A percentile compares a stretch with the other conserved stretches of the same genome.
Conservation (phyloP, 805 yeast species). For the Metschnikowia amazonensis region DNA sequence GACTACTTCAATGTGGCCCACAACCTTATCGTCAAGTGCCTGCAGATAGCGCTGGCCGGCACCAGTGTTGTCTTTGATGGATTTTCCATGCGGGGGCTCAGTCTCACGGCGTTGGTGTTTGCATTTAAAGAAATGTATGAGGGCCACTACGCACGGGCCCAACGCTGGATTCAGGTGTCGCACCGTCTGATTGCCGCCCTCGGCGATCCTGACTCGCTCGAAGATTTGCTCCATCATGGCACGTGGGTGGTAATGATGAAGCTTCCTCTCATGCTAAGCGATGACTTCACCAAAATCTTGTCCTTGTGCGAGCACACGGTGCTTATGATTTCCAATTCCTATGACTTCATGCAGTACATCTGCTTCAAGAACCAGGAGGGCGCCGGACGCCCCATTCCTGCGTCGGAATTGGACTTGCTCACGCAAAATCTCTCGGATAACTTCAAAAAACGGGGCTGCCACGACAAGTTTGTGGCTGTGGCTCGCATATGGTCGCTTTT, state of each 20-base stretch:
- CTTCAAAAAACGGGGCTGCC: background rate
- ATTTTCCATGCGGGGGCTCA: conserved; percentile 9
- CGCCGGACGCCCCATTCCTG: background rate
- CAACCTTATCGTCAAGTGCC: conserved; percentile 5
- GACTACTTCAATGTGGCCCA: conserved; percentile 13
- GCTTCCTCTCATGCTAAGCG: conserved; percentile 7
- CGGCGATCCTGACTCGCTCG: conserved; percentile 10
- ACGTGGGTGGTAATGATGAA: conserved; percentile 12
- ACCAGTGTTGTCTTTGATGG: conserved; percentile 5
- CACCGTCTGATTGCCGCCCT: conserved; percentile 6
- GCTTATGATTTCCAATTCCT: conserved; percentile 4
- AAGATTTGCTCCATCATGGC: conserved; percentile 13
- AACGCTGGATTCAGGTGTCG: conserved; percentile 8
- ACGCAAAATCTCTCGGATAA: conserved; percentile 1
- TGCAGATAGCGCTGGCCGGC: conserved; percentile 5
- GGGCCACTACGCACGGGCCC: conserved; percentile 6
- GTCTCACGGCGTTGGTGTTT: conserved; percentile 8
- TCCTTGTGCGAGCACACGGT: conserved; percentile 6
- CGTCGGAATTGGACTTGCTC: background rate
- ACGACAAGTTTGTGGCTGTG: conserved; percentile 12
- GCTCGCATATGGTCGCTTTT: conserved; percentile 17
- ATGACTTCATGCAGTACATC: conserved; percentile 8
- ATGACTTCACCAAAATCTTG: background rate
- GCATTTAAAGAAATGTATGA: conserved; percentile 10
- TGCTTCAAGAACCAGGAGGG: background rate